Percentiles rank a stretch among this genome's conserved stretches.
phyloP scores from a whole-genome alignment of 805 yeast species.

The Ogataea thermomethanolica region DNA sequence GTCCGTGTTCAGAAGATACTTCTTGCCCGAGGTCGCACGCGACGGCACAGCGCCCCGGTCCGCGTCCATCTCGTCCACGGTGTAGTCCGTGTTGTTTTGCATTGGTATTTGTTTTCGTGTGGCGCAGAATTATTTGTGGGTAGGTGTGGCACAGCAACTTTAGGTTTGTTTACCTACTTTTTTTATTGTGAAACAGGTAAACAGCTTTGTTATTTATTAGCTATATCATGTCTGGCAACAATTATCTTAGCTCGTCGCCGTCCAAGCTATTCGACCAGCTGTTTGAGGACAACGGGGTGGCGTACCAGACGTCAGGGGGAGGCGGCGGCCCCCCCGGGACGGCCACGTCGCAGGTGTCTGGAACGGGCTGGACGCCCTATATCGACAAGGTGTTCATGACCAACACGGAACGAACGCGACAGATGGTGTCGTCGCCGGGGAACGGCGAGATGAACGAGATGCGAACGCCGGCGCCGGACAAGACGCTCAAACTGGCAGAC shows the following conservation, averaged over 20 bases:
- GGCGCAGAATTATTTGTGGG: constrained; percentile 1
- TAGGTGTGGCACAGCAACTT: background rate
- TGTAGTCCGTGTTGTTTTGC: background rate
- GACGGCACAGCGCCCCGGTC: background rate
- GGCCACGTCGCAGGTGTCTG: constrained; percentile 9
- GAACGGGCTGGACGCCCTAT: constrained; percentile 29
- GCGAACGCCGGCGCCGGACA: constrained; percentile 23
- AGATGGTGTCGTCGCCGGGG: constrained; percentile 19
- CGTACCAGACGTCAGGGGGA: constrained; percentile 1
- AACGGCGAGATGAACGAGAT: constrained; percentile 10
- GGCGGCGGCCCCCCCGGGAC: constrained; percentile 2
- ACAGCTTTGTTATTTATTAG: constrained; percentile 1
- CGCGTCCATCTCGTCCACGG: background rate
- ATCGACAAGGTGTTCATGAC: constrained; percentile 25
- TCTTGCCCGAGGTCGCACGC: constrained; percentile 5
- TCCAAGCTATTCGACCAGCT: constrained; percentile 28
- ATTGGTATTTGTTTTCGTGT: background rate
- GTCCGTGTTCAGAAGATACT: constrained; percentile 18
- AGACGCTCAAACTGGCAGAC: constrained; percentile 21
- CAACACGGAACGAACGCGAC: constrained; percentile 1
- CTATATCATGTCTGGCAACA: constrained; percentile 19
- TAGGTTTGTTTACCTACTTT: constrained; percentile 4
- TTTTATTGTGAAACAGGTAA: constrained; percentile 6
- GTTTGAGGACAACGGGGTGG: constrained; percentile 17
- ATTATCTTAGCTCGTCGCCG: constrained; percentile 28